These are phyloP conservation scores for Asterionellopsis glacialis DNA, from an alignment of 108 stramenopile species.

Conservation along the genomic window DNA sequence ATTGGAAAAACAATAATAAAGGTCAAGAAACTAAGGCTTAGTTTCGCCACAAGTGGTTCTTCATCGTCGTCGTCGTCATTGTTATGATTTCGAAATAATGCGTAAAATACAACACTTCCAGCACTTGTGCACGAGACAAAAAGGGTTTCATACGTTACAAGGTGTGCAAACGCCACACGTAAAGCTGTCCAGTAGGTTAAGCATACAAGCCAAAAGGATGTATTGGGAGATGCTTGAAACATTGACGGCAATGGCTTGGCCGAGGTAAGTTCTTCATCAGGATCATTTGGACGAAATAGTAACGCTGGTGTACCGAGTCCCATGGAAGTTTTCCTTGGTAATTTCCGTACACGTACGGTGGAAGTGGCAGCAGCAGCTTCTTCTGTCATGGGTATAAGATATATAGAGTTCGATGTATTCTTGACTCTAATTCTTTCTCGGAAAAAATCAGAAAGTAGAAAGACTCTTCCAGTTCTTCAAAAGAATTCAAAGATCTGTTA, in stretches of 20 bases:
- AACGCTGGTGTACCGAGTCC: too few species aligned
- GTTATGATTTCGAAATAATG: neutral
- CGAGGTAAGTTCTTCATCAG: neutral
- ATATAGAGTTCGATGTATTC: too few species aligned
- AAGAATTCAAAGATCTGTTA: too few species aligned
- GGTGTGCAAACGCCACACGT: neutral
- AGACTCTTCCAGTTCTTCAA: too few species aligned
- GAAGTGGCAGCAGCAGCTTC: too few species aligned
- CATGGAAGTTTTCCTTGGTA: neutral
- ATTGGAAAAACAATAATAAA: slow-evolving; percentile 76
- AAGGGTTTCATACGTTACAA: neutral
- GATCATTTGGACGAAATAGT: neutral
- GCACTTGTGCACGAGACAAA: neutral
- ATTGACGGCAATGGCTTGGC: neutral
- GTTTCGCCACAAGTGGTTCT: slow-evolving; percentile 14
- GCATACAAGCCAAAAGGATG: neutral
- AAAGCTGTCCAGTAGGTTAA: slow-evolving; percentile 1
- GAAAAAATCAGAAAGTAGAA: too few species aligned
- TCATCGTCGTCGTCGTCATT: slow-evolving; percentile 11
- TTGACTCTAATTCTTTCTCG: too few species aligned
- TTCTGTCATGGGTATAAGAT: too few species aligned
- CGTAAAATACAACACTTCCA: neutral
- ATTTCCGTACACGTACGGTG: too few species aligned
- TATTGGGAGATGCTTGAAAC: neutral
- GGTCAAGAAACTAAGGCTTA: slow-evolving; percentile 66